These are phyloP conservation scores for Mycosphaerelloides madeirae DNA, from an alignment of 2,329 filamentous ascomycete genomes.

Conservation along the genomic window DNA sequence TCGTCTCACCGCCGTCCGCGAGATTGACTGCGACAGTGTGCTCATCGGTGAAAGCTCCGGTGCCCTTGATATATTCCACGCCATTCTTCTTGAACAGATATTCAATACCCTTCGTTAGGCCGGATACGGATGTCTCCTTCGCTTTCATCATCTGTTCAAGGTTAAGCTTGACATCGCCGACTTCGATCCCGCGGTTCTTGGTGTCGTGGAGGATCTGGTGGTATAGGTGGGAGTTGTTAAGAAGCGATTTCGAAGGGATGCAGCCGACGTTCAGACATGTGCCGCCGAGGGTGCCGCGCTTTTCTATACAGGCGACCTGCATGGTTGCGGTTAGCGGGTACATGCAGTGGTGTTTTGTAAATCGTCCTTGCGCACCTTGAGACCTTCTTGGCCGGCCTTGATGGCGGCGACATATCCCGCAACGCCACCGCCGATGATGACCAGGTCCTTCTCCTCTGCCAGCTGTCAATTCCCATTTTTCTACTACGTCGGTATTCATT, in stretches of 20 bases:
- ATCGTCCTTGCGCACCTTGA: slow-evolving; percentile 74
- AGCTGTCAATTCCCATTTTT: slow-evolving; percentile 28
- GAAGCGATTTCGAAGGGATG: slow-evolving; percentile 97
- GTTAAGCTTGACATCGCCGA: slow-evolving; percentile 95
- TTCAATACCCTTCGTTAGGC: slow-evolving; percentile 94
- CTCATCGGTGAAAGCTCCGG: slow-evolving; percentile 49
- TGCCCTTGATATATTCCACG: slow-evolving; percentile 95
- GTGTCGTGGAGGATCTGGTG: slow-evolving; percentile 93
- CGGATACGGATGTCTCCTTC: slow-evolving; percentile 83
- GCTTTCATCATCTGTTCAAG: slow-evolving; percentile 95
- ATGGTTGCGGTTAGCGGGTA: slow-evolving; percentile 4
- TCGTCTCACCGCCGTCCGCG: slow-evolving; percentile 85
- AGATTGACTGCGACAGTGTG: slow-evolving; percentile 88
- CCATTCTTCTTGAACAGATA: slow-evolving; percentile 99
- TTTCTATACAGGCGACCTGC: slow-evolving; percentile 95
- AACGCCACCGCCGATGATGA: slow-evolving; percentile 97
- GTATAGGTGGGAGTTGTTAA: slow-evolving; percentile 99
- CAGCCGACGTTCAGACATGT: slow-evolving; percentile 99
- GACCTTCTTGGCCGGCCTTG: slow-evolving; percentile 93
- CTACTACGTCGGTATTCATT: slow-evolving; percentile 1
- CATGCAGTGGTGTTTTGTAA: slow-evolving; percentile 9
- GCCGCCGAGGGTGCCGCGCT: slow-evolving; percentile 88
- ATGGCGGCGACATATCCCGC: slow-evolving; percentile 98
- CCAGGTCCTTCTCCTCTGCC: slow-evolving; percentile 86
- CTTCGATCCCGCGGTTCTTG: slow-evolving; percentile 94